Base-by-base conservation (phyloP, 257 asterid genomes). In the Verbascum thapsus region DNA sequence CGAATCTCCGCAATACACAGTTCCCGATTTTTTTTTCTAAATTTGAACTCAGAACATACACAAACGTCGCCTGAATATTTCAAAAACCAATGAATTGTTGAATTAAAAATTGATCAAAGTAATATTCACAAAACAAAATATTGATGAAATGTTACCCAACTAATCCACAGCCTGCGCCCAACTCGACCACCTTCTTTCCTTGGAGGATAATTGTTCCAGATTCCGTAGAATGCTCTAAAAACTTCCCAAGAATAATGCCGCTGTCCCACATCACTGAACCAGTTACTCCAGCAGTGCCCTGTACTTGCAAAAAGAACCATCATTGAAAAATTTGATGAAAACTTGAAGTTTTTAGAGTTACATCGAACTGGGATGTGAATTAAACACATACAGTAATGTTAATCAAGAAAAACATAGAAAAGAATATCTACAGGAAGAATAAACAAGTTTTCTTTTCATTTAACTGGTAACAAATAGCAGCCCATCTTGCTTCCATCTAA, bases 211-310 rank as follows among this genome's bases (percentile, higher is more conserved):
- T 63, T 19, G 66, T 62, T 66, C 82, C 86, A n/a, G 84, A 61
- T 74, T 88, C 96, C 56, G 79, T 82, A 44, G 95, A 86, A 71
- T 88, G 95, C 79, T 91, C 98, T 64, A 91, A 43, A 78, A 88
- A 88, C 79, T 91, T 91, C 53, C 94, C 95, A 12, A 88, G 83
- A 55, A 91, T 80, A 62, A 91, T 85, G 56, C 96, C 98, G 61
- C 96, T 91, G 76, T 88, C 96, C 98, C 98, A 91, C 96, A 91
- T 86, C 69, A 88, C 96, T 18, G 98, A 49, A 60, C 98, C 98
- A 57, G 96, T 91, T 67, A 91, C 96, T 58, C 98, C 96, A 22
- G 98, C 95, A 61, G 95, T 75, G 42, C 73, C 94, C 96, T 88
- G 76, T 53, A 70, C 18, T 65, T 41, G 62, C 67, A 67, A 39